Evolutionary conservation across 805 yeast genomes (phyloP).

Genomic region (Spencermartinsiella europaea): DNA sequence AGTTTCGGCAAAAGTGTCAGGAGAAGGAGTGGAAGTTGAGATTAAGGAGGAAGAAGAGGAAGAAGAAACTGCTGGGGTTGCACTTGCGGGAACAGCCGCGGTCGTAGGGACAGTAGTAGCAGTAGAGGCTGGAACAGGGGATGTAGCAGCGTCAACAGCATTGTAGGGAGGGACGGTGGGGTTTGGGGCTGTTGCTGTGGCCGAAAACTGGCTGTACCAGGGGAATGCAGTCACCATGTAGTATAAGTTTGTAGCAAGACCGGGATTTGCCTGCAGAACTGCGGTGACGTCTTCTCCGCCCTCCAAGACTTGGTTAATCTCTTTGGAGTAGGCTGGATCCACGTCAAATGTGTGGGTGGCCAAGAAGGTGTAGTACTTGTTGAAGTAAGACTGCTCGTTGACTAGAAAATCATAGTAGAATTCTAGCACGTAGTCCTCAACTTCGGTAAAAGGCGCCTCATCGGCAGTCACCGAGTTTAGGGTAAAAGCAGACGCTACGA

Average conservation of each 20-base stretch:
- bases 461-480: background rate
- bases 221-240: conserved; percentile 15
- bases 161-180: background rate
- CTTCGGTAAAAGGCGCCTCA: background rate
- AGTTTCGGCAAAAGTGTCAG: background rate
- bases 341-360: conserved; percentile 13
- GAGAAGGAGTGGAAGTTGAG: background rate
- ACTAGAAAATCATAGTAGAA: conserved; percentile 8
- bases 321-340: conserved; percentile 9
- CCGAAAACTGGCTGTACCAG: conserved; percentile 12
- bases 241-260: conserved; percentile 13
- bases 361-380: conserved; percentile 9
- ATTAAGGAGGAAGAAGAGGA: background rate
- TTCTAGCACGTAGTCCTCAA: conserved; percentile 2
- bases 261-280: conserved; percentile 7
- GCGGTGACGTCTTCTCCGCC: conserved; percentile 11
- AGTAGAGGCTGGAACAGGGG: background rate
- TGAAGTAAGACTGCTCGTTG: conserved; percentile 3
- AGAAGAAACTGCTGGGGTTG: background rate
- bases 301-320: conserved; percentile 10
- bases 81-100: background rate
- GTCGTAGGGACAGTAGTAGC: background rate
- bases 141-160: background rate
- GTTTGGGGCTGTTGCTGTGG: conserved; percentile 9
- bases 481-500: background rate